Conservation (phyloP, 352 stramenopile genomes). For the Bremia lactucae region DNA sequence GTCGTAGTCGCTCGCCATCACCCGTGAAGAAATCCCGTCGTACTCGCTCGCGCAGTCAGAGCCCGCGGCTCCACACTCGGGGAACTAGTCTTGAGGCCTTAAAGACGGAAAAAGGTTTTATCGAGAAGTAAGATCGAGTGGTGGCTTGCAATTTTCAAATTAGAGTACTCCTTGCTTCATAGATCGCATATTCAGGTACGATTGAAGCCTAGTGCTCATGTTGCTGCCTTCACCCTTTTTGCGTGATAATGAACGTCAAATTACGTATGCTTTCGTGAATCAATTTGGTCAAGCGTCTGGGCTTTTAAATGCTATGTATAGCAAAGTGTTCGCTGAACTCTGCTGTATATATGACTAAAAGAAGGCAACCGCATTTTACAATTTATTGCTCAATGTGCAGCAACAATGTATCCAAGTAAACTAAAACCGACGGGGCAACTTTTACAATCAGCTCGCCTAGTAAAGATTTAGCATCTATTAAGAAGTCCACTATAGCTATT, state of each 20-base stretch:
- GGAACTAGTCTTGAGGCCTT: conserved; percentile 5
- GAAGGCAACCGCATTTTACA: no score
- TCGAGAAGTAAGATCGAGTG: conserved; percentile 20
- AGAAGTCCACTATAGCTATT: no score
- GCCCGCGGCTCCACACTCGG: conserved; percentile 15
- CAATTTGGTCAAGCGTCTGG: background rate
- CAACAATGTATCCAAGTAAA: no score
- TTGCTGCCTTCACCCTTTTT: conserved; percentile 8
- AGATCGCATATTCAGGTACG: conserved; percentile 3
- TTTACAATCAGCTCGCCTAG: no score
- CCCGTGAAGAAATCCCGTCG: conserved; percentile 29
- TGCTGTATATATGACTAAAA: no score
- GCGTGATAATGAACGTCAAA: conserved; percentile 17
- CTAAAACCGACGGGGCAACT: no score
- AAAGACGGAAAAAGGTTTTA: conserved; percentile 5
- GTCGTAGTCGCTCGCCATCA: conserved; percentile 35
- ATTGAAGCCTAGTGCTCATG: conserved; percentile 3
- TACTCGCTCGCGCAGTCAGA: conserved; percentile 47
- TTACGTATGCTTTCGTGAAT: conserved; percentile 8
- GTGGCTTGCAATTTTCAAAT: conserved; percentile 7
- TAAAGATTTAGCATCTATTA: no score
- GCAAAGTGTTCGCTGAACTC: no score
- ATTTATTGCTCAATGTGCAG: no score
- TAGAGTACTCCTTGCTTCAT: conserved; percentile 26
- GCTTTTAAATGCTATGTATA: no score